phyloP scores from a whole-genome alignment of 1,284 basidiomycete species.

The Puccinia novopanici region DNA sequence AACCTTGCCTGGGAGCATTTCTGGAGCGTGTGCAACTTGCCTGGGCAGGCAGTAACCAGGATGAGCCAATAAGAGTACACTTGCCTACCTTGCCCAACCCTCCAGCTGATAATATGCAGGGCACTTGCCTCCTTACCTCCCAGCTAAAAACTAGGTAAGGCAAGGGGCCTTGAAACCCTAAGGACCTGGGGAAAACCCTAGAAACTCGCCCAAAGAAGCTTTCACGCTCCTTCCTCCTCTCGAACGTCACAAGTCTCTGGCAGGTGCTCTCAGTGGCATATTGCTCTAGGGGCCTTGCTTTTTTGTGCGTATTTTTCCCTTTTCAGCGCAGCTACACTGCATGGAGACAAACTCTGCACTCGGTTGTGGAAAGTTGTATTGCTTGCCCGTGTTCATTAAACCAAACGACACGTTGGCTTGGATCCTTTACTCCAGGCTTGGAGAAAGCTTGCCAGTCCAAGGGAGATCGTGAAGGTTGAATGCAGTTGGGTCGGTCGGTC shows the following conservation, averaged over 20 bases:
- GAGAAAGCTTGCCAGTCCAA: not conserved
- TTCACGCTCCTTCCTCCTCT: not conserved
- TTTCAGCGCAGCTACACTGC: not conserved
- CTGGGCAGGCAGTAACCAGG: no score
- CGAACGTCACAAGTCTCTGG: slow-evolving; percentile 5
- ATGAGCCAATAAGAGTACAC: no score
- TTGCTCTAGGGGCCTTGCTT: slow-evolving; percentile 19
- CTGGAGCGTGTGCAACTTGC: no score
- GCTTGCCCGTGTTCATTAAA: slow-evolving; percentile 2
- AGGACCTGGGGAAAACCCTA: no score
- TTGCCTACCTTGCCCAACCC: no score
- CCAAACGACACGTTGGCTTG: not conserved
- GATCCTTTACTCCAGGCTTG: not conserved
- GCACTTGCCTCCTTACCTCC: no score
- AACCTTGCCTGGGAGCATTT: no score
- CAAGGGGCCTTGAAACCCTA: no score
- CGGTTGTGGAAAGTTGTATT: not conserved
- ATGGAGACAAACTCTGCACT: not conserved
- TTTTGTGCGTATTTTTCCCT: slow-evolving; percentile 14
- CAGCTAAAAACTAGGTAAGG: no score
- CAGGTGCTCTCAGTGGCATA: slow-evolving; percentile 34
- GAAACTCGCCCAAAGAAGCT: no score
- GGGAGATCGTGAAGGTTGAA: not conserved
- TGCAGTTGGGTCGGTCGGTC: not conserved
- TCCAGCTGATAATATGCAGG: no score